Base-by-base conservation (phyloP, 2,329 filamentous ascomycete genomes). In the Diaporthe ampelina region DNA sequence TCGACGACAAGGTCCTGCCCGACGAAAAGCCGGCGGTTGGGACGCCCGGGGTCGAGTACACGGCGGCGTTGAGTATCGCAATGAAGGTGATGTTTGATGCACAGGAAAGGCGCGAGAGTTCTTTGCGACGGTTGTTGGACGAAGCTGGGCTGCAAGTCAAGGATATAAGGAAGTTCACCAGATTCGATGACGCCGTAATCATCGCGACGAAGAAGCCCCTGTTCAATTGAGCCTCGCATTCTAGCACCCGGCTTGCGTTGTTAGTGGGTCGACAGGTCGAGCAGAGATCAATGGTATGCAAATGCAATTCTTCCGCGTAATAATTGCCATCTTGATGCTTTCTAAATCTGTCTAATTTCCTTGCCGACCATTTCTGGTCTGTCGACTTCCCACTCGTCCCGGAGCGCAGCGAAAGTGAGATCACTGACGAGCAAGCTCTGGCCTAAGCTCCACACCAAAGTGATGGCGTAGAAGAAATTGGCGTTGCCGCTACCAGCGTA, bases 391-490 rank as follows among this genome's bases (percentile, higher is more conserved):
- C 95, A 95, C 83, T 99, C 97, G 79, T 99, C 97, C 74, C 97
- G 88, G 76, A 99, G 86, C 8, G 95, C 91, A 0, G 97, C 95
- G 84, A 97, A 98, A 2, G 98, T 88, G 70, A 95, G 88, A 81
- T 99, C 97, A 15, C 94, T 95, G 9, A 98, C 90, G 40, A 99
- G 86, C 76, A 99, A 88, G 50, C 95, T 95, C 78, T 97, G 88
- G 0, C 95, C 97, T 32, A 99, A 83, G 81, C 95, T 97, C 97
- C 97, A 99, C 0, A 99, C 97, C n/a, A 99, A 86, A 0, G 97
- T 99, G 79, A 99, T 98, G 77, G 97, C 97, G 81, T 99, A 99
- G 85, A 99, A 99, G 86, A 99, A 99, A 82, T 99, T 99, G 74
- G 97, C 97, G 80, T 99, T 99, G 37, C 97, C 97, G 73, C 95